Base-by-base conservation (phyloP, 2,329 filamentous ascomycete genomes). In the Pseudonectria foliicola region DNA sequence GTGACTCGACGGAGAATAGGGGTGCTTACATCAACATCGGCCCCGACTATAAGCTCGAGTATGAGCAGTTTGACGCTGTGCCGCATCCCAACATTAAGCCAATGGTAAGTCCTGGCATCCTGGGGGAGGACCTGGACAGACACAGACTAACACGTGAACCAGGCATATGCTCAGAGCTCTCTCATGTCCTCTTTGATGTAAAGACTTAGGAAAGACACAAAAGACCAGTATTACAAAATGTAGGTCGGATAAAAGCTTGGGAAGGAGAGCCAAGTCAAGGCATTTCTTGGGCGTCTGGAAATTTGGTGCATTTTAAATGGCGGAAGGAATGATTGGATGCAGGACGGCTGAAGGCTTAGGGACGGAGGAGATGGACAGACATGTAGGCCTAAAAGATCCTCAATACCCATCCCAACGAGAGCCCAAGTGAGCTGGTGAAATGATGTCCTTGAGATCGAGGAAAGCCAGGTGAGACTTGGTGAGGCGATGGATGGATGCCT, bases 11-110 rank as follows among this genome's bases (percentile, higher is more conserved):
- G 1, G 90, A 95, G 67, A 98, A 98, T 67, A 92, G 89, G 68
- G 92, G 92, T 45, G 92, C 92, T 13, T 98, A 93, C 63, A 98
- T 98, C 75, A 96, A 98, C 64, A 83, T 98, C 46, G 85, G 85
- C 23, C 76, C 85, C 12, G 85, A 95, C 43, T 86, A 93, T 59
- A 93, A 95, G 71, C 80, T 96, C 52, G 70, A 86, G 25, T 98
- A 85, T 66, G 77, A 92, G 60, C 82, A 95, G 58, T 98, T 98
- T 50, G 89, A 96, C 52, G 92, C 92, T 7, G 92, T 98, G 35
- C 89, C 89, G 43, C 92, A 98, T 69, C 92, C 92, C 10, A 77
- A 93, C 54, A 92, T 98, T 59, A 87, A 84, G 61, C 90, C 92
- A 11, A 98, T 98, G 82, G 81, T 80, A 60, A 61, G 65, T 52